phyloP scores from a whole-genome alignment of 225 moss, liverwort and hornwort genomes.

The Marchantia paleacea region DNA sequence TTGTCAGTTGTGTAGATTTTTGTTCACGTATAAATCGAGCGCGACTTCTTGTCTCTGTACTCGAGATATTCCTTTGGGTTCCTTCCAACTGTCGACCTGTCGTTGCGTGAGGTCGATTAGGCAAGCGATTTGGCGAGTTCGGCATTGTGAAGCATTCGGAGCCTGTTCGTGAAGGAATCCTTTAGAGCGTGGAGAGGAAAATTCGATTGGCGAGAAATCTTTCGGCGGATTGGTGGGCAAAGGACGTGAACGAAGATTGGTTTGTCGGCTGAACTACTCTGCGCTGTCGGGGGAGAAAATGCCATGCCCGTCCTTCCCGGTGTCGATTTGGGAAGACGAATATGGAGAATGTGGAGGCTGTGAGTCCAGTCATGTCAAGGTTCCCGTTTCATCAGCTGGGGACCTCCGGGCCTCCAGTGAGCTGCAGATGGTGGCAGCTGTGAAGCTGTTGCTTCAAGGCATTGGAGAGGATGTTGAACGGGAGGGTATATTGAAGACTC shows the following conservation, averaged over 20 bases:
- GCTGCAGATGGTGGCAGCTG: constrained; percentile 52
- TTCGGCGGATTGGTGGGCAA: background rate
- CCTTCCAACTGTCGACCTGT: background rate
- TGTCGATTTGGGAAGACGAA: constrained; percentile 22
- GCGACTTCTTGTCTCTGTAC: background rate
- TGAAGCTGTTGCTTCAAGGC: constrained; percentile 68
- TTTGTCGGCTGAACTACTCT: background rate
- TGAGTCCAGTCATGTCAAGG: constrained; percentile 10
- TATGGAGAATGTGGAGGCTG: constrained; percentile 19
- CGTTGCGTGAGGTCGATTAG: background rate
- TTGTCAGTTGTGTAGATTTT: background rate
- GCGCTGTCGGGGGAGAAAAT: constrained; percentile 7
- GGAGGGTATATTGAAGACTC: constrained; percentile 82
- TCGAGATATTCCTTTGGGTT: background rate
- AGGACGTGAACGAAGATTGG: background rate
- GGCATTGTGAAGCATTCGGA: background rate
- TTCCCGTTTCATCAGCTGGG: background rate
- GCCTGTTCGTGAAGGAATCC: background rate
- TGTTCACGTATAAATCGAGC: too few species aligned
- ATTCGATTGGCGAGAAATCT: background rate
- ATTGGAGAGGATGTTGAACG: constrained; percentile 82
- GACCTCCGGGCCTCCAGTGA: constrained; percentile 13
- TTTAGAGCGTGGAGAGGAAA: background rate
- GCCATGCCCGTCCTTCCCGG: constrained; percentile 20
- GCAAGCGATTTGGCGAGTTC: background rate